Percentiles rank a stretch among this genome's conserved stretches.
These are phyloP conservation scores for Edaphochlamys debaryana DNA, from an alignment of 139 green algal genomes.

Conservation along the genomic window DNA sequence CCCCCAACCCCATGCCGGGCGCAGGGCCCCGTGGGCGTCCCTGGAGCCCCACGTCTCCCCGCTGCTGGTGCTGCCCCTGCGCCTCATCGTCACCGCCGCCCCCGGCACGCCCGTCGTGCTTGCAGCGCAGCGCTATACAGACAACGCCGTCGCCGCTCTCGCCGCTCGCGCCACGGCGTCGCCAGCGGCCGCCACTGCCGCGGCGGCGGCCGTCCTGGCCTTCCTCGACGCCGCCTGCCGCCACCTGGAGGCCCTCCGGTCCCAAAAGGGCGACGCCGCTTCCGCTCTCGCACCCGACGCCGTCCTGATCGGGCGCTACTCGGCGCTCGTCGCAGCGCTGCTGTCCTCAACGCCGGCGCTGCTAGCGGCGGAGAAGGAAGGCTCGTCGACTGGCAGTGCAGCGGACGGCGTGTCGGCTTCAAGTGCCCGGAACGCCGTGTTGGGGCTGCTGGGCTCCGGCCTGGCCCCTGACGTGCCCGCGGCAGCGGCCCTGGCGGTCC, in stretches of 20 bases:
- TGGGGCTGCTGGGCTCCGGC: background rate
- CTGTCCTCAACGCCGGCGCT: background rate
- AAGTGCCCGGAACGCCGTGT: background rate
- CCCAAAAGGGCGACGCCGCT: too few relatives aligned
- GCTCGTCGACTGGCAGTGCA: background rate
- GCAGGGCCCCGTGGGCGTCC: background rate
- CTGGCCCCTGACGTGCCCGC: background rate
- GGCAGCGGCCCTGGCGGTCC: slow-evolving; percentile 4
- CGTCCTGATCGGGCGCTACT: too few relatives aligned
- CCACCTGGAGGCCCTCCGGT: too few relatives aligned
- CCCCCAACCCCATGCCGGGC: background rate
- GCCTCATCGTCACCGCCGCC: slow-evolving; percentile 24
- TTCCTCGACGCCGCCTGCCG: too few relatives aligned
- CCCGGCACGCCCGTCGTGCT: background rate
- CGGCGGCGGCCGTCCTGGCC: too few relatives aligned
- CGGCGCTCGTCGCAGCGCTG: background rate
- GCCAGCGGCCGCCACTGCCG: too few relatives aligned
- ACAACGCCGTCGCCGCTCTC: background rate
- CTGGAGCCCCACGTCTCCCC: background rate
- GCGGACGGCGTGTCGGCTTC: too few relatives aligned
- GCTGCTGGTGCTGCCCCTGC: slow-evolving; percentile 33
- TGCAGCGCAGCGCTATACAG: slow-evolving; percentile 36
- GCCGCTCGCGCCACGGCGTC: too few relatives aligned
- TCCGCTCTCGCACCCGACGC: too few relatives aligned
- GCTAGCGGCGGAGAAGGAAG: background rate